Percentiles rank a stretch among this genome's conserved stretches.
phyloP scores from a whole-genome alignment of 768 basidiomycete genomes.

The Sporobolomyces roseus region DNA sequence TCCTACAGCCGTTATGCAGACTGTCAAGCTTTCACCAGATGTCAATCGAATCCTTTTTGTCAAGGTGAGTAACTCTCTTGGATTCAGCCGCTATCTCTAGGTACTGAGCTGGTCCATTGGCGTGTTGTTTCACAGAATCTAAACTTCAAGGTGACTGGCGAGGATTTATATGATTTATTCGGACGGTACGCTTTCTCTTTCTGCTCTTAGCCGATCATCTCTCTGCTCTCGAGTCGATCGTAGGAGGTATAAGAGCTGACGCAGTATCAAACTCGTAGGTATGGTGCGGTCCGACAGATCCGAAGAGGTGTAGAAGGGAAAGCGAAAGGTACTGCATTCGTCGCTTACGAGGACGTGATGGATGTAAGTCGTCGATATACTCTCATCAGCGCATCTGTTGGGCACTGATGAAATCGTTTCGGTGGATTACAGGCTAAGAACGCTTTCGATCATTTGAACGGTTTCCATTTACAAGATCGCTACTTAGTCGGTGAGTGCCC shows the following conservation, averaged over 20 bases:
- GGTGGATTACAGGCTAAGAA: slow-evolving; percentile 75
- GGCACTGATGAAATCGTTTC: too few species aligned
- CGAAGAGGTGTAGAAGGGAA: slow-evolving; percentile 87
- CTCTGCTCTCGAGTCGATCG: too few species aligned
- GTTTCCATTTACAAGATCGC: slow-evolving; percentile 95
- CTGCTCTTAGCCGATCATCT: too few species aligned
- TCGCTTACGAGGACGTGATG: slow-evolving; percentile 94
- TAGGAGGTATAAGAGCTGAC: neutral
- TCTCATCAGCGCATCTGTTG: neutral
- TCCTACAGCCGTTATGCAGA: slow-evolving; percentile 8
- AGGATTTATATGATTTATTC: slow-evolving; percentile 93
- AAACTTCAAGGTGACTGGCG: slow-evolving; percentile 70
- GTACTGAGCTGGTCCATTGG: neutral
- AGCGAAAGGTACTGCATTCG: slow-evolving; percentile 92
- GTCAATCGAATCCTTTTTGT: slow-evolving; percentile 89
- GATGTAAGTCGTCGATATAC: slow-evolving; percentile 57
- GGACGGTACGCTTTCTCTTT: slow-evolving; percentile 63
- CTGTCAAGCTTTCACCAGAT: slow-evolving; percentile 82
- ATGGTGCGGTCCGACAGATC: slow-evolving; percentile 87
- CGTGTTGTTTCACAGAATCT: slow-evolving; percentile 56
- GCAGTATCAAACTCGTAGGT: slow-evolving; percentile 20
- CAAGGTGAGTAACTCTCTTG: slow-evolving; percentile 50
- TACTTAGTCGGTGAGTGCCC: slow-evolving; percentile 71
- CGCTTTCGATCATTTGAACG: slow-evolving; percentile 91
- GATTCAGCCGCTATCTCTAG: neutral